Evolutionary conservation across 106 monocot species (phyloP), one percentile per base, ranked within the genome.

Genomic region (Dendrobium chrysotoxum): DNA sequence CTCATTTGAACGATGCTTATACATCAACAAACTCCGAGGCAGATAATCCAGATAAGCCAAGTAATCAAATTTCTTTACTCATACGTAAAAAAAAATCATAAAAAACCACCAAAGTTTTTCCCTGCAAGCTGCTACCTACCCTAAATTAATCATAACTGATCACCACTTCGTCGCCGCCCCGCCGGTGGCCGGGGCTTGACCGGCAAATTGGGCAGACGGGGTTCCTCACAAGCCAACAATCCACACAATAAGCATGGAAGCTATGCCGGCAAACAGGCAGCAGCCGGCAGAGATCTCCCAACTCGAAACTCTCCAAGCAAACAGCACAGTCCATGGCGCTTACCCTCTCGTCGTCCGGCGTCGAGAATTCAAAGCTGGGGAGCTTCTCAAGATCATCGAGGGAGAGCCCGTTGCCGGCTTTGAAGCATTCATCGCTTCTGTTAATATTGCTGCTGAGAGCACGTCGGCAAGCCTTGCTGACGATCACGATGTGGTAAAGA

Each of bases 131-230:
- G 1, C 57, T 6, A 20, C 57, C 21, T 57, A 18, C 15, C 57
- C n/a, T 18, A 54, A 44, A 44, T 6, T 44, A 57, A 57, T 57
- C 57, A 57, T 13, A 57, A n/a, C 57, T 44, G 5, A 44, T 6
- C 44, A 4, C 44, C 44, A 44, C 44, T 44, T 44, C 44, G 44
- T 44, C 9, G 44, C 44, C 44, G 44, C 44, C 9, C 44, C 44
- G 1, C 64, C 26, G 50, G 46, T 50, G 31, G 35, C 53, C 82
- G 54, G 81, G 82, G 35, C 46, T 77, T 25, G 80, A 28, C 6
- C 89, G 83, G 55, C 92, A 92, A 13, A 89, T 75, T 17, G 92
- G 92, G 71, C 92, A 92, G 20, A 87, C 9, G 1, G 84, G 75
- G 15, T 31, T 68, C 78, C 81, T 84, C 80, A 82, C 21, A 76